Conservation (phyloP, 306 rosid genomes). For the Ziziphus jujuba region DNA sequence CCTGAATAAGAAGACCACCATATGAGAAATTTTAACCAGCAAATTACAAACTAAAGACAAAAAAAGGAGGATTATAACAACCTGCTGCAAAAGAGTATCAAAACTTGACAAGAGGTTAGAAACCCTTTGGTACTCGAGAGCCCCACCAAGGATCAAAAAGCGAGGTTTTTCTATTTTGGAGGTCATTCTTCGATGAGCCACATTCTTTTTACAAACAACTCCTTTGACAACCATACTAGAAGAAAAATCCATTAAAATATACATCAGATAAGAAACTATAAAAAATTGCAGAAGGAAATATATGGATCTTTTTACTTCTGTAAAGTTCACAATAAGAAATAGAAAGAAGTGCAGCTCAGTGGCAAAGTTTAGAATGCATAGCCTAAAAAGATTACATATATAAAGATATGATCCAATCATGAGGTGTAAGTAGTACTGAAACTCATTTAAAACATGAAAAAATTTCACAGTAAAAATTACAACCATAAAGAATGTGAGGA, state of each 20-base stretch:
- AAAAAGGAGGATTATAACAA: conserved; percentile 42
- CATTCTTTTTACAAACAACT: conserved; percentile 91
- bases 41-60: conserved; percentile 20
- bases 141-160: conserved; percentile 87
- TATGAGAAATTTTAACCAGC: conserved; percentile 18
- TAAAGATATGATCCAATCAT: too few species aligned
- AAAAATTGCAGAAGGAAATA: conserved; percentile 11
- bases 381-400: too few species aligned
- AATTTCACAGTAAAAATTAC: too few species aligned
- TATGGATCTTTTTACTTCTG: not conserved
- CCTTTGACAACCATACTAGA: conserved; percentile 85
- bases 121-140: conserved; percentile 97
- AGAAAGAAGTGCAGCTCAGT: too few species aligned
- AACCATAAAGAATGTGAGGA: too few species aligned
- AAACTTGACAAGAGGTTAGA: conserved; percentile 82
- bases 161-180: conserved; percentile 80
- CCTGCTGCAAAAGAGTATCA: conserved; percentile 98
- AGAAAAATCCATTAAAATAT: conserved; percentile 25
- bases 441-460: too few species aligned
- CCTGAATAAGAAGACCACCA: conserved; percentile 49
- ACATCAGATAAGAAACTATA: conserved; percentile 26
- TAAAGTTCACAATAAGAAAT: too few species aligned
- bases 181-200: conserved; percentile 91
- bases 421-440: too few species aligned
- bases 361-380: too few species aligned